Conservation (phyloP, 2,329 filamentous ascomycete genomes). For the Claviceps citrina region DNA sequence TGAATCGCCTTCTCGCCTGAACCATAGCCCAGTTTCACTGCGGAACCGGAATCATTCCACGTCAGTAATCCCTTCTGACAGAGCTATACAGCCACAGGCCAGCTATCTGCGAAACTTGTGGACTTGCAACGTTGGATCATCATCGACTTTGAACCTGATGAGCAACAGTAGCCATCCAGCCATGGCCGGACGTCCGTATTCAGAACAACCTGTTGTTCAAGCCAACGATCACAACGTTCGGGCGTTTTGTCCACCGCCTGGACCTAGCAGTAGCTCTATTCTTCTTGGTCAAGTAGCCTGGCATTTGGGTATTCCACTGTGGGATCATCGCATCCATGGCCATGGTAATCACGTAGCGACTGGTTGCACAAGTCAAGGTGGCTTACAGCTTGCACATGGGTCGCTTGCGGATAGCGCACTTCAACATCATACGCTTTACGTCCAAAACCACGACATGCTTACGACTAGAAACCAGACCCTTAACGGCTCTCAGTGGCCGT, state of each 20-base stretch:
- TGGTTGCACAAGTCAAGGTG: background rate
- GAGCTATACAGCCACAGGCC: background rate
- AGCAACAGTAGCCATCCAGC: background rate
- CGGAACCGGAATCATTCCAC: constrained; percentile 3
- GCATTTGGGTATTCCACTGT: constrained; percentile 6
- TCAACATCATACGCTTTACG: background rate
- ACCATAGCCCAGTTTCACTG: constrained; percentile 5
- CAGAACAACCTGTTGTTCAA: constrained; percentile 19
- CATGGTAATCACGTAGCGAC: background rate
- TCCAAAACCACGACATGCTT: background rate
- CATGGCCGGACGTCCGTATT: constrained; percentile 8
- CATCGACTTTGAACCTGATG: background rate
- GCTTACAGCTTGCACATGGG: background rate
- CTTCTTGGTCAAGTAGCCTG: constrained; percentile 17
- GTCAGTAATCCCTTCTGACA: constrained; percentile 1
- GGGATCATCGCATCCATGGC: constrained; percentile 4
- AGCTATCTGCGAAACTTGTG: background rate
- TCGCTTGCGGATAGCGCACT: background rate
- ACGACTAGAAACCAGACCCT: background rate
- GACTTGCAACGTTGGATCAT: background rate
- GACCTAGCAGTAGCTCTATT: constrained; percentile 16
- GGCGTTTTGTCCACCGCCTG: constrained; percentile 23
- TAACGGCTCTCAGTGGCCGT: background rate
- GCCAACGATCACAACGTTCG: constrained; percentile 23
- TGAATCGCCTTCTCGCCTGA: constrained; percentile 8